phyloP scores from a whole-genome alignment of 2,329 filamentous ascomycete species.

The Cercospora sesami region DNA sequence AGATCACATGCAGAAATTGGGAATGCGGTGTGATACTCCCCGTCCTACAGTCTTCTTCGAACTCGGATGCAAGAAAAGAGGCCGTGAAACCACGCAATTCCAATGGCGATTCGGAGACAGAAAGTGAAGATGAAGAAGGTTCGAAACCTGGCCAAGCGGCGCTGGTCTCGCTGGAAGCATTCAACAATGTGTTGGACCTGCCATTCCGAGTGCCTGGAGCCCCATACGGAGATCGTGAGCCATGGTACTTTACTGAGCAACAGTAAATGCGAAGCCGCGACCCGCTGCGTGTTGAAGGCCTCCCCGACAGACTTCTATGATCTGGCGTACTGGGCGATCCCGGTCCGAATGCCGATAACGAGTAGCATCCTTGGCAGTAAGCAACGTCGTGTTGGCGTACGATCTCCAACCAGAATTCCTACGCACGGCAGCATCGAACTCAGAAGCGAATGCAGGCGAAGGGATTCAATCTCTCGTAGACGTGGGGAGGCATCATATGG shows the following conservation, averaged over 20 bases:
- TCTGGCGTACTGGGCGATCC: neutral
- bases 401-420: neutral
- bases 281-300: neutral
- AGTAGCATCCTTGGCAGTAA: neutral
- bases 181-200: conserved; percentile 59
- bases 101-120: conserved; percentile 23
- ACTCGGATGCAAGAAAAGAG: neutral
- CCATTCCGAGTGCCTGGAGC: conserved; percentile 64
- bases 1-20: conserved; percentile 88
- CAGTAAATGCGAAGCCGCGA: neutral
- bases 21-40: conserved; percentile 77
- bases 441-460: neutral
- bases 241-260: conserved; percentile 47
- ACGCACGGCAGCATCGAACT: neutral
- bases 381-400: neutral
- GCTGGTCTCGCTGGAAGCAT: conserved; percentile 43
- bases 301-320: neutral
- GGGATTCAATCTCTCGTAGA: neutral
- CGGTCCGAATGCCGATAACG: neutral
- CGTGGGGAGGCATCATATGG: neutral
- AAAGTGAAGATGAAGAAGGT: conserved; percentile 20
- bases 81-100: conserved; percentile 9
- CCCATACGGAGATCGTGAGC: conserved; percentile 48
- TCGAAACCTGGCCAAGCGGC: conserved; percentile 3
- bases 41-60: neutral